Conservation (phyloP, 208 protist genomes). For the Paratrypanosoma confusum region DNA sequence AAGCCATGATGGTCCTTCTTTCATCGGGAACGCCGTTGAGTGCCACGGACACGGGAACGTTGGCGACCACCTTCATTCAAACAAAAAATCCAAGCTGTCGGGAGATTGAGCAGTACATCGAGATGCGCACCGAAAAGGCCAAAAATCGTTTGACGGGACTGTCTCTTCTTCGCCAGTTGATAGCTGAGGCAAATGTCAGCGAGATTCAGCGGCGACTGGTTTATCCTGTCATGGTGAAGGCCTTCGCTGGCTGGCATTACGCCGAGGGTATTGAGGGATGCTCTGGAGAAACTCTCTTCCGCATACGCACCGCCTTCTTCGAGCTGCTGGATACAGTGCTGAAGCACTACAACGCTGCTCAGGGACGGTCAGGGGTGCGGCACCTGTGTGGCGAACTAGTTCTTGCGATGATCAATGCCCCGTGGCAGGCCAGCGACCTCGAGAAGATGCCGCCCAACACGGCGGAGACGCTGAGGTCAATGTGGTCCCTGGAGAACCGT, state of each 20-base stretch:
- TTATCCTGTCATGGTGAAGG: conserved; percentile 66
- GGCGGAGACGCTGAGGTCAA: conserved; percentile 6
- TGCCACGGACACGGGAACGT: background rate
- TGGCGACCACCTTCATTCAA: conserved; percentile 48
- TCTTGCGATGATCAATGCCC: conserved; percentile 41
- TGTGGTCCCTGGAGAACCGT: conserved; percentile 22
- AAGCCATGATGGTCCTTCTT: conserved; percentile 42
- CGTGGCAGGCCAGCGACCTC: conserved; percentile 48
- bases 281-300: conserved; percentile 60
- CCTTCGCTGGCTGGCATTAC: conserved; percentile 78
- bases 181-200: conserved; percentile 60
- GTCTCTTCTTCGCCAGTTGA: conserved; percentile 53
- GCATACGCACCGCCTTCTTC: conserved; percentile 70
- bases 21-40: background rate
- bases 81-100: conserved; percentile 32
- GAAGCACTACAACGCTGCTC: conserved; percentile 8
- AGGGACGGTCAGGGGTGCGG: no score
- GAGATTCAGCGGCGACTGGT: conserved; percentile 34
- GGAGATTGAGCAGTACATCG: conserved; percentile 37
- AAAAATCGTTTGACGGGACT: conserved; percentile 65
- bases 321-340: conserved; percentile 54
- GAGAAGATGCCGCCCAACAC: conserved; percentile 30
- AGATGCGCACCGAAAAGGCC: conserved; percentile 42
- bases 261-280: conserved; percentile 70
- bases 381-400: conserved; percentile 46